These are phyloP conservation scores for Mycena filopes DNA, from an alignment of 768 basidiomycete species.

Conservation along the genomic window DNA sequence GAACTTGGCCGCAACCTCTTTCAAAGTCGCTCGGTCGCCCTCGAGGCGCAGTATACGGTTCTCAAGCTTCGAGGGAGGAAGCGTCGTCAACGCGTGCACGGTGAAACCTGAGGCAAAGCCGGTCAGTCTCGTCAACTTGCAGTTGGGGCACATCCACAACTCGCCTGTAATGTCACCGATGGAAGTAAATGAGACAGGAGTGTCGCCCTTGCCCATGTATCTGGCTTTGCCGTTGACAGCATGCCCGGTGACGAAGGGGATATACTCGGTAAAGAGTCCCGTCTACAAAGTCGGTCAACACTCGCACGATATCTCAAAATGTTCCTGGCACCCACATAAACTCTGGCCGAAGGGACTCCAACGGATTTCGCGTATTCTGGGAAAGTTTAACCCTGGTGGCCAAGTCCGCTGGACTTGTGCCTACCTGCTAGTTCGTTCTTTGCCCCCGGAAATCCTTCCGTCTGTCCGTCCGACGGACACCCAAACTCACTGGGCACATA, in stretches of 20 bases:
- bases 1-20: constrained; percentile 39
- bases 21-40: constrained; percentile 44
- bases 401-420: not conserved
- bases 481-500: constrained; percentile 52
- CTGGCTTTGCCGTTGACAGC: not conserved
- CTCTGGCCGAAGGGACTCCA: not conserved
- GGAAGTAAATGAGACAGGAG: not conserved
- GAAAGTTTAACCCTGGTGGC: not conserved
- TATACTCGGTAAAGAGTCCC: not conserved
- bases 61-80: constrained; percentile 39
- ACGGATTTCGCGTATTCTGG: not conserved
- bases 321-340: not conserved
- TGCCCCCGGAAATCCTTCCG: constrained; percentile 36
- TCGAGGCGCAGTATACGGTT: too few species aligned
- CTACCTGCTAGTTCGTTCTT: constrained; percentile 44
- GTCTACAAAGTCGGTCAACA: not conserved
- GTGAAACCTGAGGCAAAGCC: constrained; percentile 42
- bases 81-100: constrained; percentile 47
- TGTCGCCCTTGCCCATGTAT: not conserved
- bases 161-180: not conserved
- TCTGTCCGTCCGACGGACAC: constrained; percentile 32
- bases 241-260: not conserved
- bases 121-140: too few species aligned
- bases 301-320: not conserved
- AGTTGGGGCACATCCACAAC: not conserved